phyloP scores from a whole-genome alignment of 768 basidiomycete genomes.

The Neoboletus magnificus region DNA sequence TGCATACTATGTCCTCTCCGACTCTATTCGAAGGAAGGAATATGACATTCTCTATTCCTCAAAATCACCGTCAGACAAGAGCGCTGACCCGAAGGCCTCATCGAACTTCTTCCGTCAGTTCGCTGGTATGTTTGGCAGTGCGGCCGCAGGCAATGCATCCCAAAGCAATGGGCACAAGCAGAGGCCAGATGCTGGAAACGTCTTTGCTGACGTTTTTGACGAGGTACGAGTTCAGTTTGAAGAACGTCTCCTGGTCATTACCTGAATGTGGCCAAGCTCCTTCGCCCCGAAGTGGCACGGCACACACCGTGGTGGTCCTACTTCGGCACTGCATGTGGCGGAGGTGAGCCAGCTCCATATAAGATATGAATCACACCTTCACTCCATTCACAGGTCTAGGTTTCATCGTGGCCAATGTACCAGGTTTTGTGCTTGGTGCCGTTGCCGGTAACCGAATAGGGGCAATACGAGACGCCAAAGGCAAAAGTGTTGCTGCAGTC shows the following conservation, averaged over 20 bases:
- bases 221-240: constrained; percentile 51
- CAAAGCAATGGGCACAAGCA: constrained; percentile 35
- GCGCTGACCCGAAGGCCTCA: constrained; percentile 63
- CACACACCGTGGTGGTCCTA: constrained; percentile 73
- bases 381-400: constrained; percentile 33
- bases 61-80: constrained; percentile 47
- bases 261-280: constrained; percentile 44
- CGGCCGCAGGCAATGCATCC: constrained; percentile 26
- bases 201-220: constrained; percentile 90
- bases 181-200: constrained; percentile 72
- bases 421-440: constrained; percentile 82
- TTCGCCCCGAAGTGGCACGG: constrained; percentile 78
- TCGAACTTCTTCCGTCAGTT: constrained; percentile 76
- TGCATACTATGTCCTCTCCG: constrained; percentile 91
- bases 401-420: constrained; percentile 67
- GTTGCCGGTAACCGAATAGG: constrained; percentile 89
- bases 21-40: constrained; percentile 65
- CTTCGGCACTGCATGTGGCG: constrained; percentile 67
- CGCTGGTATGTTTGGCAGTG: constrained; percentile 61
- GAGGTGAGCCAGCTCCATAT: constrained; percentile 34
- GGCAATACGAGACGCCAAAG: constrained; percentile 90
- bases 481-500: constrained; percentile 87
- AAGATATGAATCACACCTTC: constrained; percentile 29
- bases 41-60: constrained; percentile 68
- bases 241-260: not conserved